phyloP scores from a whole-genome alignment of 371 early-diverging fungal genomes.

The Mucor piriformis region DNA sequence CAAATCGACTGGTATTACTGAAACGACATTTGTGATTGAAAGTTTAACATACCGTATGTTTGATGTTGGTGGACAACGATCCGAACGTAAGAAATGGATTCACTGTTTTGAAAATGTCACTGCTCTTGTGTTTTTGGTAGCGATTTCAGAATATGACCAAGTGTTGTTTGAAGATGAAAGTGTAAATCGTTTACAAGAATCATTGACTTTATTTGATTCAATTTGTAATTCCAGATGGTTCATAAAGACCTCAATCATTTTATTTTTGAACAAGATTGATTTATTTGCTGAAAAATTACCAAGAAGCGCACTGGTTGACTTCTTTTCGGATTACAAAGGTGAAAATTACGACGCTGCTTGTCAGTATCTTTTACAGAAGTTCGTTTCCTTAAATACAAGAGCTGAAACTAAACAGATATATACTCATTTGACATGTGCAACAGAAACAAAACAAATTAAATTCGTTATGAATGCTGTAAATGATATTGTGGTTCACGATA shows the following conservation, averaged over 20 bases:
- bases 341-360: slow-evolving; percentile 68
- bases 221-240: slow-evolving; percentile 83
- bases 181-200: slow-evolving; percentile 70
- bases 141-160: slow-evolving; percentile 95
- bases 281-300: slow-evolving; percentile 74
- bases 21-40: slow-evolving; percentile 83
- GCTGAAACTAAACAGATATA: slow-evolving; percentile 50
- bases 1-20: slow-evolving; percentile 87
- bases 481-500: slow-evolving; percentile 72
- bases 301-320: slow-evolving; percentile 61
- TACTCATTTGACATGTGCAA: slow-evolving; percentile 63
- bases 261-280: slow-evolving; percentile 87
- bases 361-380: slow-evolving; percentile 48
- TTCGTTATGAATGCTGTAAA: slow-evolving; percentile 78
- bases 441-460: slow-evolving; percentile 76
- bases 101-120: slow-evolving; percentile 96
- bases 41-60: slow-evolving; percentile 85
- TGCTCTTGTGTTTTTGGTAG: slow-evolving; percentile 90
- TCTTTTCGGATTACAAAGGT: slow-evolving; percentile 76
- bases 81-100: slow-evolving; percentile 94
- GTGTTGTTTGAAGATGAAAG: slow-evolving; percentile 90
- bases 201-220: slow-evolving; percentile 72
- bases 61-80: slow-evolving; percentile 94
- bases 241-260: slow-evolving; percentile 76
- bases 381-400: slow-evolving; percentile 45